Conservation (phyloP, 2,329 filamentous ascomycete genomes). For the Sporothrix mexicana region DNA sequence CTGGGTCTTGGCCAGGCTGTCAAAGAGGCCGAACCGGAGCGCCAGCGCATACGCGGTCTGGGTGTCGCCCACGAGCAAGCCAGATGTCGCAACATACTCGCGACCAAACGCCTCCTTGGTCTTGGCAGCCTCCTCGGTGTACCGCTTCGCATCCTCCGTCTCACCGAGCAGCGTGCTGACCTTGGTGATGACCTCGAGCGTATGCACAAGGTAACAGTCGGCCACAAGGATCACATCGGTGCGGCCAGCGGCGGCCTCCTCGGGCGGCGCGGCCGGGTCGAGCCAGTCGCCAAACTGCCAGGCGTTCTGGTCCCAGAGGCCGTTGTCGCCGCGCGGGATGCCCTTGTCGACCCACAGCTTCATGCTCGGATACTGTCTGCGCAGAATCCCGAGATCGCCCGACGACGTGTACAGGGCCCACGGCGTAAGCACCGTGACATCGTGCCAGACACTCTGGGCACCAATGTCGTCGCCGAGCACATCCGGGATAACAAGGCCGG, state of each 20-base stretch:
- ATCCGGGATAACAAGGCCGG: not conserved
- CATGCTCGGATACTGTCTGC: slow-evolving; percentile 14
- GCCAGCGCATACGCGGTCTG: slow-evolving; percentile 1
- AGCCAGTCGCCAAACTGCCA: slow-evolving; percentile 21
- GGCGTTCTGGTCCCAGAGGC: slow-evolving; percentile 3
- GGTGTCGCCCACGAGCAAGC: not conserved
- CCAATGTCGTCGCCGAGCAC: not conserved
- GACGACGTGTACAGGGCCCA: slow-evolving; percentile 3
- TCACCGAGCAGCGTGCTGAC: not conserved
- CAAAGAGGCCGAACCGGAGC: not conserved
- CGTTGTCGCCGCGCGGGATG: not conserved
- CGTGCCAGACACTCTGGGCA: slow-evolving; percentile 4
- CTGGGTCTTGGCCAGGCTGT: not conserved
- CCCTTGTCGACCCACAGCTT: not conserved
- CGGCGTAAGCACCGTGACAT: not conserved
- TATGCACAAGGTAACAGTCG: slow-evolving; percentile 38
- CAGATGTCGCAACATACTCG: not conserved
- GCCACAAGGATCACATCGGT: slow-evolving; percentile 46
- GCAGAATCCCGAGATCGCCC: not conserved
- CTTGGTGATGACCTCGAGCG: not conserved
- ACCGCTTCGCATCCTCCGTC: not conserved
- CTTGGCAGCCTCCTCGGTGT: not conserved
- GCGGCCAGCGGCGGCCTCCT: slow-evolving; percentile 49
- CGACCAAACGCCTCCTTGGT: not conserved
- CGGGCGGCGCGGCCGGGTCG: slow-evolving; percentile 52